phyloP scores from a whole-genome alignment of 257 asterid genomes.

The Oldenlandia corymbosa region DNA sequence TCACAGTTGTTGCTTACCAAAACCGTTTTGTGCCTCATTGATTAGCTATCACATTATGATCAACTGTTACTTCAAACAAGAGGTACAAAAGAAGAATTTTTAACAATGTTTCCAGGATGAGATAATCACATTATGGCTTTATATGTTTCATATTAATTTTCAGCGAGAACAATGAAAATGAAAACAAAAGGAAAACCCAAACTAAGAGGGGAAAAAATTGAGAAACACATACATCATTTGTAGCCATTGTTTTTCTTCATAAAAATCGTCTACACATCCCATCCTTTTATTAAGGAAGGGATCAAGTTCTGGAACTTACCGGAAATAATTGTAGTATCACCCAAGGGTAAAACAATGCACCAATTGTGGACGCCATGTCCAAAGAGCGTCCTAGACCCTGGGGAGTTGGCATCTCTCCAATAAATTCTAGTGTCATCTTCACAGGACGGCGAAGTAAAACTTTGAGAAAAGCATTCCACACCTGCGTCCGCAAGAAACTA shows the following conservation, averaged over 20 bases:
- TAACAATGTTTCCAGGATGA: too few species aligned
- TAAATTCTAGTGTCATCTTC: slow-evolving; percentile 27
- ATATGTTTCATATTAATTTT: too few species aligned
- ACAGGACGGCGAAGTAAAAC: slow-evolving; percentile 27
- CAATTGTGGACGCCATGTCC: slow-evolving; percentile 8
- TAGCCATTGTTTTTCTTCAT: background rate
- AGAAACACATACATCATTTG: background rate
- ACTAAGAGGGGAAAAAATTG: too few species aligned
- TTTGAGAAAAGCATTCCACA: slow-evolving; percentile 34
- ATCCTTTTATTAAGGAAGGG: background rate
- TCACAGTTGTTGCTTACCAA: too few species aligned
- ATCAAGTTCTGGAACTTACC: slow-evolving; percentile 23
- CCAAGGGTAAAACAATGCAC: slow-evolving; percentile 23
- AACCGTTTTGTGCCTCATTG: too few species aligned
- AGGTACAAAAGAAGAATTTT: too few species aligned
- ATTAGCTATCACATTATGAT: too few species aligned
- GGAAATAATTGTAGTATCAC: slow-evolving; percentile 37
- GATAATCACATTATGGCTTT: too few species aligned
- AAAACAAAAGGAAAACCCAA: background rate
- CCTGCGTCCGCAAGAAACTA: slow-evolving; percentile 20
- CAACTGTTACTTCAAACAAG: too few species aligned
- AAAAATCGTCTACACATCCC: too few species aligned
- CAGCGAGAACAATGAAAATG: background rate
- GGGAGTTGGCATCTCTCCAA: slow-evolving; percentile 35
- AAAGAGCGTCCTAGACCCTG: background rate